phyloP scores from a whole-genome alignment of 2,329 filamentous ascomycete genomes.

The Scedosporium aurantiacum region DNA sequence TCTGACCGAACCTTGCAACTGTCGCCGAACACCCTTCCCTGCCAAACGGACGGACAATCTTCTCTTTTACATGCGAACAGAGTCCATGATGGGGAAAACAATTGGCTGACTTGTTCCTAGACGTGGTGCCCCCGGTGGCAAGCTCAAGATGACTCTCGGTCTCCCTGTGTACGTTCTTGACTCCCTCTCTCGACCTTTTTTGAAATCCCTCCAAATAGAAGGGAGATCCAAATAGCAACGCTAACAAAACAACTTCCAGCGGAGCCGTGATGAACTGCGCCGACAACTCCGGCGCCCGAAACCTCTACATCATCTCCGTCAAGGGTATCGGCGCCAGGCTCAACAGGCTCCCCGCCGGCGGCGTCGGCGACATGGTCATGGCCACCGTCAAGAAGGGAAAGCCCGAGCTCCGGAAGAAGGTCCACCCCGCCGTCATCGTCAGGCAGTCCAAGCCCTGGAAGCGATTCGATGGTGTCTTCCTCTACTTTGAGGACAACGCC shows the following conservation, averaged over 20 bases:
- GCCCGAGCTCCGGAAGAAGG: conserved; percentile 99
- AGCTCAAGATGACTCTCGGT: conserved; percentile 99
- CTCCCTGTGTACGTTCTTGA: conserved; percentile 80
- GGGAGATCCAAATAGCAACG: no score
- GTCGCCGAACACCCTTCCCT: no score
- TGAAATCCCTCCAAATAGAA: not conserved
- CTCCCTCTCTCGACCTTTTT: no score
- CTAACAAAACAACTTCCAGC: conserved; percentile 33
- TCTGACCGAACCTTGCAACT: no score
- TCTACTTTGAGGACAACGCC: conserved; percentile 99
- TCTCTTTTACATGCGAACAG: no score
- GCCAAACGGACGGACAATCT: no score
- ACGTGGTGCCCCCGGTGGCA: conserved; percentile 95
- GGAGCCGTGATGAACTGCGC: conserved; percentile 99
- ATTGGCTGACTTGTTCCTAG: conserved; percentile 24
- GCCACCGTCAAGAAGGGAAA: conserved; percentile 99
- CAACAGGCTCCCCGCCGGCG: conserved; percentile 92
- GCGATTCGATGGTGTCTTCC: conserved; percentile 94
- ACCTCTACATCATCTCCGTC: conserved; percentile 99
- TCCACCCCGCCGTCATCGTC: conserved; percentile 99
- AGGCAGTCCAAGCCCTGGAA: conserved; percentile 99
- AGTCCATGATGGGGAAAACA: not conserved
- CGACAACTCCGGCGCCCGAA: conserved; percentile 97
- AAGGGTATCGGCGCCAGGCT: conserved; percentile 96
- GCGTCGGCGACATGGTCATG: conserved; percentile 99